phyloP scores from a whole-genome alignment of 2,329 filamentous ascomycete genomes.

The Colletotrichum costaricense region DNA sequence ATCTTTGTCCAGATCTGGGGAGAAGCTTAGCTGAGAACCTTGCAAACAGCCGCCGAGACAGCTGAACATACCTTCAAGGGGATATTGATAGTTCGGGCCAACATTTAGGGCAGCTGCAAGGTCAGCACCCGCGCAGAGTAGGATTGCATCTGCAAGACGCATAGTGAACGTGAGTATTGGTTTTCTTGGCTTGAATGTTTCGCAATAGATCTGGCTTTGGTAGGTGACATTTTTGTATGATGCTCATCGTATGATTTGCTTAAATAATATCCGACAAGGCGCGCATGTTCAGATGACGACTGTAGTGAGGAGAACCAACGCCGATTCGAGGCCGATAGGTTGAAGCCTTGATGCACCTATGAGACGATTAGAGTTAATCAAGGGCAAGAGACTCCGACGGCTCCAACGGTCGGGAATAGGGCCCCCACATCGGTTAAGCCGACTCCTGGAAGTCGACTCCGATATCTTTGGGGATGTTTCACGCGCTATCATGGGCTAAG shows the following conservation, averaged over 20 bases:
- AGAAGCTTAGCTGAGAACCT: background rate
- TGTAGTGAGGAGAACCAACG: background rate
- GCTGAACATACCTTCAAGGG: background rate
- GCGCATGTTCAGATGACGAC: background rate
- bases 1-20: slow-evolving; percentile 20
- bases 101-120: background rate
- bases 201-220: background rate
- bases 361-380: background rate
- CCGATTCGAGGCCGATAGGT: background rate
- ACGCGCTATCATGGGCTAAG: slow-evolving; percentile 1
- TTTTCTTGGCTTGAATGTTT: background rate
- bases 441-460: slow-evolving; percentile 3
- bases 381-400: background rate
- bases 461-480: slow-evolving; percentile 1
- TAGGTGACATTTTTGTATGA: background rate
- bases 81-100: background rate
- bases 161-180: background rate
- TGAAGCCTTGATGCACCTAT: background rate
- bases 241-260: background rate
- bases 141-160: background rate
- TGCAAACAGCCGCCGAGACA: background rate
- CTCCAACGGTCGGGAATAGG: background rate
- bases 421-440: background rate
- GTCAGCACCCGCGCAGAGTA: background rate
- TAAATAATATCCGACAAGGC: background rate